Conservation (phyloP, 768 basidiomycete species). For the Kondoa subrosea region DNA sequence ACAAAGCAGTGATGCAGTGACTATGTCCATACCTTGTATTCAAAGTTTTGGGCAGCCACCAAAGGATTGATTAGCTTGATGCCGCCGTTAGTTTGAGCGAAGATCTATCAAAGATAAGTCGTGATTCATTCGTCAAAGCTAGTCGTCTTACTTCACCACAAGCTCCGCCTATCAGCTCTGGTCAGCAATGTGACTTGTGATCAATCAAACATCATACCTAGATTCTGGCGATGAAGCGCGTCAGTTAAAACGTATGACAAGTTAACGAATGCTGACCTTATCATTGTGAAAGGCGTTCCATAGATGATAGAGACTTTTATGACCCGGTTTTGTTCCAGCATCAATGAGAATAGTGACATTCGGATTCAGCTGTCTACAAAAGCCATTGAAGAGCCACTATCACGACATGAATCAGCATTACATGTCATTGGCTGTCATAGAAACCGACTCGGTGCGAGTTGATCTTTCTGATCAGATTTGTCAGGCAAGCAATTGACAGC, state of each 20-base stretch:
- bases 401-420: constrained; percentile 39
- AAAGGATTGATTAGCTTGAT: constrained; percentile 78
- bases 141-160: no score
- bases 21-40: constrained; percentile 53
- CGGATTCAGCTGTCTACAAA: constrained; percentile 45
- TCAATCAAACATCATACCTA: no score
- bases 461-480: neutral
- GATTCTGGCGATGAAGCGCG: no score
- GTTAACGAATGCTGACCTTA: no score
- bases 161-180: no score
- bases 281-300: constrained; percentile 46
- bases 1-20: neutral
- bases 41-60: constrained; percentile 72
- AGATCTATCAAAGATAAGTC: constrained; percentile 21
- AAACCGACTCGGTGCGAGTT: neutral
- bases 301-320: constrained; percentile 85
- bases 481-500: no score
- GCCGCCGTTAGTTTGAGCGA: constrained; percentile 76
- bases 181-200: no score
- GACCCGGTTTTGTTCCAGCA: constrained; percentile 90
- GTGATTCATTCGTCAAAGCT: no score
- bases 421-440: neutral
- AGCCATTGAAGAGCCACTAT: constrained; percentile 94
- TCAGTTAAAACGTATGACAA: no score
- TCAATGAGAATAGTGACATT: constrained; percentile 85